Percentiles rank a stretch among this genome's conserved stretches.
Conservation (phyloP, 2,329 filamentous ascomycete species). For the Domatiomyces globalis region DNA sequence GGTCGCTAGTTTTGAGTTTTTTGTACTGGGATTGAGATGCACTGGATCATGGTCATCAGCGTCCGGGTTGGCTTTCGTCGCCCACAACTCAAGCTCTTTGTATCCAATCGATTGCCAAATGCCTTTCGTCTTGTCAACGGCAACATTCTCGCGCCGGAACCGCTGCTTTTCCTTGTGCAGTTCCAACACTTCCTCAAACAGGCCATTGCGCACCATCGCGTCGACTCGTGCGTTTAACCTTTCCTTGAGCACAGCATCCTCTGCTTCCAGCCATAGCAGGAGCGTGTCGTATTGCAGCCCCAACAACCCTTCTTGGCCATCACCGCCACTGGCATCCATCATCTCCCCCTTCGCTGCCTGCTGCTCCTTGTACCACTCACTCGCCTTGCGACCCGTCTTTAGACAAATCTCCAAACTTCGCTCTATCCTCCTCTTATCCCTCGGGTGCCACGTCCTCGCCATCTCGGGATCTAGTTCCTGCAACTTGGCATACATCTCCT, state of each 20-base stretch:
- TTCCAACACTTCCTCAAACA: conserved; percentile 46
- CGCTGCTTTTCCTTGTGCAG: conserved; percentile 16
- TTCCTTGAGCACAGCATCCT: conserved; percentile 50
- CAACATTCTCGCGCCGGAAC: conserved; percentile 34
- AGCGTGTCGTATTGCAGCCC: conserved; percentile 44
- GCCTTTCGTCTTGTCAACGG: conserved; percentile 60
- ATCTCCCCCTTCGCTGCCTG: conserved; percentile 3
- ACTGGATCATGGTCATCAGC: conserved; percentile 1
- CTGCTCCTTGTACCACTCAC: conserved; percentile 76
- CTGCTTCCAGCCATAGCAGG: conserved; percentile 76
- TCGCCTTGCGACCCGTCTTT: conserved; percentile 65
- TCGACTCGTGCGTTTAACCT: conserved; percentile 67
- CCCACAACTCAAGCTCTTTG: conserved; percentile 71
- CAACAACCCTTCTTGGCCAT: conserved; percentile 12
- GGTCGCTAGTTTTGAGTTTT: not conserved
- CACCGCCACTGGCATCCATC: conserved; percentile 10
- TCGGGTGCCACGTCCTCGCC: conserved; percentile 87
- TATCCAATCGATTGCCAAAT: conserved; percentile 97
- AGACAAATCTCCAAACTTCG: conserved; percentile 84
- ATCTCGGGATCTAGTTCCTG: conserved; percentile 73
- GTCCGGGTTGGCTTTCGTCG: conserved; percentile 30
- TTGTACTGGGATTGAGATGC: not conserved
- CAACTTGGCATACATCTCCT: conserved; percentile 58
- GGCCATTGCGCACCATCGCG: conserved; percentile 59
- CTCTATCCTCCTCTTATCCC: conserved; percentile 76